phyloP scores from a whole-genome alignment of 352 stramenopile genomes.

The Blastocystis sp. region DNA sequence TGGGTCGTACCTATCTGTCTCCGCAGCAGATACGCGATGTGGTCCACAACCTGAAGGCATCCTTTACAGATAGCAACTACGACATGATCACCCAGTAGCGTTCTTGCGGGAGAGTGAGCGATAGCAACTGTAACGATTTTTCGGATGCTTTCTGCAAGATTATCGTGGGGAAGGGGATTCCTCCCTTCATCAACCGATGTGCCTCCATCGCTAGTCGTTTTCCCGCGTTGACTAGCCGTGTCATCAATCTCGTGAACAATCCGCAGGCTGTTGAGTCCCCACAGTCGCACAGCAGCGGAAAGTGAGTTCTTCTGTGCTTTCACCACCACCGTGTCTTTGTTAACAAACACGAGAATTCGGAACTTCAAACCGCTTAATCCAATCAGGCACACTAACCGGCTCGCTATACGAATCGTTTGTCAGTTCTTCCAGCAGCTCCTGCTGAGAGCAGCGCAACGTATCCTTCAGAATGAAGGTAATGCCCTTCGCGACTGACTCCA shows the following conservation, averaged over 20 bases:
- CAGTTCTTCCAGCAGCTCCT: neutral
- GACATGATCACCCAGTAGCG: constrained; percentile 23
- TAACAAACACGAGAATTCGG: too few relatives aligned
- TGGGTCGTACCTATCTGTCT: constrained; percentile 48
- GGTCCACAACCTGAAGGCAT: constrained; percentile 11
- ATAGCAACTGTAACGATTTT: constrained; percentile 66
- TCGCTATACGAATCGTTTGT: neutral
- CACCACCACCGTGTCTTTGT: too few relatives aligned
- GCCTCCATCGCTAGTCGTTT: constrained; percentile 27
- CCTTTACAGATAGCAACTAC: constrained; percentile 47
- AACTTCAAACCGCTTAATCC: neutral
- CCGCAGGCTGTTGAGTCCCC: neutral
- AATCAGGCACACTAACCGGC: neutral
- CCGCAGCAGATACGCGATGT: constrained; percentile 19
- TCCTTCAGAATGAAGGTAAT: neutral
- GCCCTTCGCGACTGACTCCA: neutral
- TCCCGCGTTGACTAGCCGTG: neutral
- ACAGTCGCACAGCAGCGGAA: neutral
- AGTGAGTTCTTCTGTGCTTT: neutral
- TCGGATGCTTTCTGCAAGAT: constrained; percentile 63
- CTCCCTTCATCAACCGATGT: constrained; percentile 58
- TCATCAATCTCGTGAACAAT: neutral
- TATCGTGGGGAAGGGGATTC: constrained; percentile 59
- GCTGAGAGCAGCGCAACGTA: neutral
- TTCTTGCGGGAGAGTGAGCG: neutral